phyloP scores from a whole-genome alignment of 441 rosid genomes.

The Croton setiger region DNA sequence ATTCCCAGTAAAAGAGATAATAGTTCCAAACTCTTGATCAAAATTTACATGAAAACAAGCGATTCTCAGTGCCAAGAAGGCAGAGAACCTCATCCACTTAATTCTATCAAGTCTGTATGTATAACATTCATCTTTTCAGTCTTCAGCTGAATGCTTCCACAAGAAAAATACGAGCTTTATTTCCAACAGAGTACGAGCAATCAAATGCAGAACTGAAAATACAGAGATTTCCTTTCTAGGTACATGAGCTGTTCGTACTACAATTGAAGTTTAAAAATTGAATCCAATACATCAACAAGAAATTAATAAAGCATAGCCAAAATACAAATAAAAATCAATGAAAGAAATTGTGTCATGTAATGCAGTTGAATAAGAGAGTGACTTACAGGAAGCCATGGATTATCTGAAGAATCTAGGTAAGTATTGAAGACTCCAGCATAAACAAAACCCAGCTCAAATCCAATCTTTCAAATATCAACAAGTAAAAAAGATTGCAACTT shows the following conservation, averaged over 20 bases:
- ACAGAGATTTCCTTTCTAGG: background rate
- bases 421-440: conserved; percentile 8
- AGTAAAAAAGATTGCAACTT: background rate
- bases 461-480: conserved; percentile 2
- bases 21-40: background rate
- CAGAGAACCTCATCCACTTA: background rate
- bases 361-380: conserved; percentile 4
- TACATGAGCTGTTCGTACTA: too few relatives aligned
- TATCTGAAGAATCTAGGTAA: conserved; percentile 6
- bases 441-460: conserved; percentile 8
- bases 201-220: background rate
- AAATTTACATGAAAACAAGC: background rate
- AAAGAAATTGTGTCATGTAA: background rate
- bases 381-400: conserved; percentile 72
- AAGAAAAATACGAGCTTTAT: background rate
- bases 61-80: background rate
- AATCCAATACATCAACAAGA: background rate
- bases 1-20: background rate
- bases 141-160: background rate
- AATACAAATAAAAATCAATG: background rate
- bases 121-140: background rate
- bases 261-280: background rate
- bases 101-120: background rate
- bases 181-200: background rate
- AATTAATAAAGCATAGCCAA: background rate